Evolutionary conservation across 345 rosid genomes (phyloP).

Genomic region (Excoecaria cochinchinensis): DNA sequence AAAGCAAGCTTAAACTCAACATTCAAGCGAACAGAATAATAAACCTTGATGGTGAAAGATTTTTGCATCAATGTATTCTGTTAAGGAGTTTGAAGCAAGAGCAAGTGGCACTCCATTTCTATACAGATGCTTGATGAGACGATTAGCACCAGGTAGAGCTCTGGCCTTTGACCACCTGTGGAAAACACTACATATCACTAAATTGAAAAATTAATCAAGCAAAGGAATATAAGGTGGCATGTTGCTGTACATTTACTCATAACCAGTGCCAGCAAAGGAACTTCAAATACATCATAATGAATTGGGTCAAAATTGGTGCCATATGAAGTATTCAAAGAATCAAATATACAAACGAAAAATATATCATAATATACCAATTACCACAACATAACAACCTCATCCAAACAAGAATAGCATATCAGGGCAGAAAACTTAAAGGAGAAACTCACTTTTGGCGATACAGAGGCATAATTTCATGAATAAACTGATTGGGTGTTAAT

Average conservation of each 20-base stretch:
- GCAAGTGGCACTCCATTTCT: constrained; percentile 38
- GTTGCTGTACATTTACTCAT: too few species aligned
- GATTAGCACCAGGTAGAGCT: constrained; percentile 45
- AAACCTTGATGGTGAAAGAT: constrained; percentile 37
- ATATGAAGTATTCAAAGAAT: not conserved
- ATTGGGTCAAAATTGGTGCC: too few species aligned
- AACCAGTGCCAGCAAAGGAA: too few species aligned
- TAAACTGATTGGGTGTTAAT: constrained; percentile 33
- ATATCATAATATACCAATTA: not conserved
- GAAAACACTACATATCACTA: not conserved
- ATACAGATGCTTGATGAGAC: constrained; percentile 40
- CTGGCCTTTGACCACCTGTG: constrained; percentile 38
- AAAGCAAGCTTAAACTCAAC: too few species aligned
- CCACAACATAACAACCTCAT: not conserved
- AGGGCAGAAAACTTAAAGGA: too few species aligned
- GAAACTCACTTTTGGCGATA: constrained; percentile 13
- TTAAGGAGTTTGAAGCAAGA: constrained; percentile 46
- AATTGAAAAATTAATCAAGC: too few species aligned
- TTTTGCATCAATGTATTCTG: constrained; percentile 40
- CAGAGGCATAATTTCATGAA: constrained; percentile 41
- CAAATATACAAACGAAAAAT: not conserved
- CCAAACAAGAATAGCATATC: too few species aligned
- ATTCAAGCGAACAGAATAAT: not conserved
- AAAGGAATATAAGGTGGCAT: too few species aligned
- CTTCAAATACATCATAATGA: too few species aligned